Evolutionary conservation across 2,329 filamentous ascomycete genomes (phyloP), one percentile per base, ranked within the genome.

Genomic region (Berkeleyomyces rouxiae): DNA sequence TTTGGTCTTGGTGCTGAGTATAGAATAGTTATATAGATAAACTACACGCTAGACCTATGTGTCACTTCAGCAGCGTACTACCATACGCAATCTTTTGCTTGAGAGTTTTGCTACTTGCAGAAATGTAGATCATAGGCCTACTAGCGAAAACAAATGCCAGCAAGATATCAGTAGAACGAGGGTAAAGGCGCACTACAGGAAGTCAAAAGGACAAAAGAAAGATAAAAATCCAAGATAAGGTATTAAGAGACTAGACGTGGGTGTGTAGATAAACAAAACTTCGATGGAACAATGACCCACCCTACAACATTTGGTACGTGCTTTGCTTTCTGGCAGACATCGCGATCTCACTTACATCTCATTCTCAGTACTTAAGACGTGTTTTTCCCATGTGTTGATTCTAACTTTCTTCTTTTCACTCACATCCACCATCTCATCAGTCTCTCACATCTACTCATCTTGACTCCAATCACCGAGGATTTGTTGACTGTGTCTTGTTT

Each of bases 371-470:
- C n/a, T 55, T 55, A 55, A 55, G 49, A 36, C 49, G 36, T 4
- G 33, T 33, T n/a, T 6, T 55, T 39, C 49, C 49, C 49, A 33
- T 7, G 31, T 55, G 49, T 13, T 55, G 13, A 16, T 47, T 55
- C n/a, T 33, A 31, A 13, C 16, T n/a, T 44, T 44, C 43, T 44
- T 33, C 33, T 55, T 13, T 33, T 55, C 49, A 51, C 61, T 13
- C 13, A 40, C 61, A 51, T n/a, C 36, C 51, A 9, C 11, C 39
- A 36, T 39, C 23, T 7, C 59, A 44, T 10, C 42, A 43, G 31
- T 60, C 47, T 64, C 36, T 40, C 23, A 11, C n/a, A 46, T 33
- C 61, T 61, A 10, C 36, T 61, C 39, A 37, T 49, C 36, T 46
- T 31, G 39, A n/a, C 33, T 44, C 46, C 1, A 55, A 55, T 13